Conservation (phyloP, 192 early-diverging fungal species). For the Mortierella claussenii region DNA sequence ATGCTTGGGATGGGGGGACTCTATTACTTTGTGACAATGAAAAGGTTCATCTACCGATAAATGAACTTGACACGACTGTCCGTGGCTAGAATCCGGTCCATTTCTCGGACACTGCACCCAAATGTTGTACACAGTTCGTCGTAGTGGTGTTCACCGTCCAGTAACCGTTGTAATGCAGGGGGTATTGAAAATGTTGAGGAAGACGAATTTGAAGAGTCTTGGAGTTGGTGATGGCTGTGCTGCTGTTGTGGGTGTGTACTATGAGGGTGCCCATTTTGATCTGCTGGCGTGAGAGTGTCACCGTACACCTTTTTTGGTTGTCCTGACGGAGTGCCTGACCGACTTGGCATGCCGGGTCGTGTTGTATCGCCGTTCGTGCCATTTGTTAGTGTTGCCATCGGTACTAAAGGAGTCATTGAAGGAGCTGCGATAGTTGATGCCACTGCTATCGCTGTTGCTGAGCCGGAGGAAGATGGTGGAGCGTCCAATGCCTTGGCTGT, state of each 20-base stretch:
- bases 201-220: not conserved
- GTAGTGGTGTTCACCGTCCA: constrained; percentile 77
- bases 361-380: not conserved
- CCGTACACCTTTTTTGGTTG: not conserved
- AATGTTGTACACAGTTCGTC: constrained; percentile 81
- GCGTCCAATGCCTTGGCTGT: too few species aligned
- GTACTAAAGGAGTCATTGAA: too few species aligned
- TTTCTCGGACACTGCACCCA: constrained; percentile 65
- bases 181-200: constrained; percentile 17
- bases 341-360: not conserved
- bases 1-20: too few species aligned
- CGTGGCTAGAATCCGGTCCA: constrained; percentile 63
- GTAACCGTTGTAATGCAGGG: constrained; percentile 32
- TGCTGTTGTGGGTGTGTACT: not conserved
- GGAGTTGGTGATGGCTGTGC: not conserved
- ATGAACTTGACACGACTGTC: constrained; percentile 63
- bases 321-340: not conserved
- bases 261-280: constrained; percentile 17
- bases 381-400: not conserved
- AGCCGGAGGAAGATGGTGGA: too few species aligned
- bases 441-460: not conserved
- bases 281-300: constrained; percentile 1
- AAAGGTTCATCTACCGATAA: constrained; percentile 56
- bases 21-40: too few species aligned
- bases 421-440: too few species aligned